These are phyloP conservation scores for Scalesia atractyloides DNA, from an alignment of 129 eudicot genomes.

Conservation along the genomic window DNA sequence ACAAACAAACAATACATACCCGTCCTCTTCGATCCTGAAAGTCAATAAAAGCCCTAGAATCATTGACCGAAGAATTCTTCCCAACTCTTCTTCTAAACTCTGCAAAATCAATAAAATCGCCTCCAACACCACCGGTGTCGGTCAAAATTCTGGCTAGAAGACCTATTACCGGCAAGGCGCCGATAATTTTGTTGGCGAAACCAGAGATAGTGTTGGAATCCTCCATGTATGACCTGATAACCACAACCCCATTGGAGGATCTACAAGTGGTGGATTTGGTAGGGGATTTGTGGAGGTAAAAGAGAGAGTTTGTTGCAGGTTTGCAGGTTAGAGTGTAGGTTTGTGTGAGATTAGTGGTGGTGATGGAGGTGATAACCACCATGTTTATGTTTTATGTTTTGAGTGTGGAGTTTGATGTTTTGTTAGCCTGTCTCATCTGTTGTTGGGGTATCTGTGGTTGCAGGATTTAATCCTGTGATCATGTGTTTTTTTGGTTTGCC, in stretches of 20 bases:
- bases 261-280: conserved; percentile 31
- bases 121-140: conserved; percentile 97
- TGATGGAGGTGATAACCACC: conserved; percentile 67
- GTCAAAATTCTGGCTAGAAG: conserved; percentile 74
- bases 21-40: conserved; percentile 81
- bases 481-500: conserved; percentile 13
- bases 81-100: conserved; percentile 94
- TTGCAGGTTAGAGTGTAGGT: conserved; percentile 41
- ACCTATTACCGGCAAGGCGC: conserved; percentile 84
- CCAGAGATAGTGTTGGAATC: conserved; percentile 66
- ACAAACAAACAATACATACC: conserved; percentile 38
- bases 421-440: conserved; percentile 36
- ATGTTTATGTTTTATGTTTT: conserved; percentile 43
- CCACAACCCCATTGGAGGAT: conserved; percentile 37
- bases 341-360: conserved; percentile 38
- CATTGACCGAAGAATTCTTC: conserved; percentile 79
- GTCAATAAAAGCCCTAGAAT: conserved; percentile 77
- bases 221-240: conserved; percentile 76
- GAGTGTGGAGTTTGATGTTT: conserved; percentile 29
- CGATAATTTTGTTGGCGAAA: conserved; percentile 68
- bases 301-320: conserved; percentile 47
- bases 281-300: conserved; percentile 40
- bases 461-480: conserved; percentile 12
- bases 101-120: conserved; percentile 82
- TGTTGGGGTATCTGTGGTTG: conserved; percentile 20